Evolutionary conservation across 1,284 basidiomycete species (phyloP), one percentile per base, ranked within the genome.

Genomic region (Boletus austroedulis): DNA sequence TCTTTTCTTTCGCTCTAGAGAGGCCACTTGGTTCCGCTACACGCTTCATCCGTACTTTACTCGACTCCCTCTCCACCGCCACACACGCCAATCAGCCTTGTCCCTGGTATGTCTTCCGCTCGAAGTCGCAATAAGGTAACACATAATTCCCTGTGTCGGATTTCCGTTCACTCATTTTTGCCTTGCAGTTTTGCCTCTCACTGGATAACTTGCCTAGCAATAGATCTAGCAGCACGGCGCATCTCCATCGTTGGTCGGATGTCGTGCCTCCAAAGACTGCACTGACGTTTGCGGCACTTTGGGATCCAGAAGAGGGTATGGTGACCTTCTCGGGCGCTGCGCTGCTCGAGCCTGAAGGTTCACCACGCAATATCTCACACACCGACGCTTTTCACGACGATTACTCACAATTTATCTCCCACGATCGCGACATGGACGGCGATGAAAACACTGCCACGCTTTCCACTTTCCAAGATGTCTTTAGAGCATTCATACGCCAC

Each of bases 281-380:
- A 4, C 74, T 85, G 61, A 82, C 80, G 11, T 85, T 85, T 62
- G 82, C 82, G 7, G 82, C 82, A 9, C 70, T 85, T 41, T 84
- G 80, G 80, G 82, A 85, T 60, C 77, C 79, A 5, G 77, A 79
- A 2, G 80, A 83, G 14, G 83, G 81, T 28, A 77, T 84, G 65
- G 76, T 83, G 60, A 79, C 80, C 26, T 85, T 85, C 69, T 81
- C 82, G 3, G 78, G 79, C 23, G 76, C 79, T 31, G 69, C 74
- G 46, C 75, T 83, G 12, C 70, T 82, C 51, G 76, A 81, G 50
- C 53, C 64, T 15, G 69, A 68, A 34, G 67, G 73, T 32, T 54
- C 57, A 50, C 65, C 68, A 32, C 63, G 65, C 34, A 43, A 56
- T 17, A 58, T 60, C 11, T 62, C 70, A 8, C 66, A 65, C 21